Evolutionary conservation across 352 stramenopile species (phyloP).

Genomic region (Thalassiosira mediterranea): DNA sequence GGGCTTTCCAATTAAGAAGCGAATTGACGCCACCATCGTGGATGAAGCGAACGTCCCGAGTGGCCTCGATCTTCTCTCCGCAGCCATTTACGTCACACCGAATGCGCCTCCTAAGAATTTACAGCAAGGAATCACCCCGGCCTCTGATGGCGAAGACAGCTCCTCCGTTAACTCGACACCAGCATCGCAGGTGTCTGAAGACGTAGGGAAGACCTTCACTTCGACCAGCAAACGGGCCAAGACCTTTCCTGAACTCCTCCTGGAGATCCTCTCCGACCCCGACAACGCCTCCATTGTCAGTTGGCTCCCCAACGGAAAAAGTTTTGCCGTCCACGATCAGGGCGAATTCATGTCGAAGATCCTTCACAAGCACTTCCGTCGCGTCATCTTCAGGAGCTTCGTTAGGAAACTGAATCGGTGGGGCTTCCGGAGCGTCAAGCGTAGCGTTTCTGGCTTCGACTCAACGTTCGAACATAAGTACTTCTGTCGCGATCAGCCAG

Average conservation of each 20-base stretch:
- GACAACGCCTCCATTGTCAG: not conserved
- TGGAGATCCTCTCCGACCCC: not conserved
- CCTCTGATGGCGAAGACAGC: too few relatives aligned
- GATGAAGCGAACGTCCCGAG: too few relatives aligned
- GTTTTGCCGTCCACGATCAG: not conserved
- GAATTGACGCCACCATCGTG: too few relatives aligned
- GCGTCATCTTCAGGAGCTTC: slow-evolving; percentile 13
- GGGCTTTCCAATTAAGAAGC: too few relatives aligned
- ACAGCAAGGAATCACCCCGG: too few relatives aligned
- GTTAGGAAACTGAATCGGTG: slow-evolving; percentile 41
- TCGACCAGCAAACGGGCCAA: too few relatives aligned
- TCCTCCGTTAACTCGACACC: too few relatives aligned
- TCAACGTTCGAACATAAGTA: not conserved
- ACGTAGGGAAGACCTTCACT: too few relatives aligned
- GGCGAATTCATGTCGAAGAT: not conserved
- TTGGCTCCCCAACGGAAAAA: not conserved
- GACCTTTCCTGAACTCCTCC: not conserved
- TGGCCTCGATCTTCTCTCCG: too few relatives aligned
- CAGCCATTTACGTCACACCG: too few relatives aligned
- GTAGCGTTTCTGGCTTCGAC: not conserved
- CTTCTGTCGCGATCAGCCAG: not conserved
- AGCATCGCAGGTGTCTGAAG: too few relatives aligned
- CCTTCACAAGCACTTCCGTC: not conserved
- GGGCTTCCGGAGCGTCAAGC: slow-evolving; percentile 43
- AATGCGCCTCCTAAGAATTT: too few relatives aligned